Evolutionary conservation across 2,329 filamentous ascomycete species (phyloP), one percentile per base, ranked within the genome.

Genomic region (Kalaharituber pfeilii): DNA sequence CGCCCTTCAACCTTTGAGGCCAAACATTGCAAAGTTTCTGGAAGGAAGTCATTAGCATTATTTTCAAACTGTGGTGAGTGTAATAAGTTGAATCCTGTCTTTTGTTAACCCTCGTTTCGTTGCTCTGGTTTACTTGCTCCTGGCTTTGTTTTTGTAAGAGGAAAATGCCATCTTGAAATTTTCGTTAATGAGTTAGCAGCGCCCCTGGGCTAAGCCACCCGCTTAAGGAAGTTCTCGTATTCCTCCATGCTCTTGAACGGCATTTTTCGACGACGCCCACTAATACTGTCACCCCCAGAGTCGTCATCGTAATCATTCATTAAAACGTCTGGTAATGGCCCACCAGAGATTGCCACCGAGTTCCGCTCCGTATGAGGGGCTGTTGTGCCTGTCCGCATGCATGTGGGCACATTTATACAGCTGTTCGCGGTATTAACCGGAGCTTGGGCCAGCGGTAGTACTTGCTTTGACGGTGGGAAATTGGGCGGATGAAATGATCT

Each of bases 211-310:
- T 47, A 47, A 18, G 24, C 42, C 18, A 47, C 42, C 42, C 42
- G 18, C 11, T 22, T 47, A 22, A 47, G 42, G 22, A 47, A 47
- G 3, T 47, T 20, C 24, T 47, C 42, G 25, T 47, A 47, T 24
- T 47, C 42, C 42, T 47, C 42, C 42, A 47, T 47, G 42, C 18
- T 47, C 24, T 47, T 47, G 42, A 47, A 47, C n/a, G 42, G 42
- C 42, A 47, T 47, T 25, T 47, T 47, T 20, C 42, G 15, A 20
- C 42, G 42, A 15, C 42, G 18, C 18, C 42, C 24, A 3, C 20
- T 13, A 39, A 18, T 3, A 39, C 13, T 15, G 20, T 39, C 33
- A 8, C 33, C 13, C 3, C 39, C 18, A 9, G 7, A 7, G 20
- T 9, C 8, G 20, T 25, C 24, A 6, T 25, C 42, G 13, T 13